Evolutionary conservation across 352 stramenopile genomes (phyloP), one percentile per base, ranked within the genome.

Genomic region (Pythium grandisporangium): DNA sequence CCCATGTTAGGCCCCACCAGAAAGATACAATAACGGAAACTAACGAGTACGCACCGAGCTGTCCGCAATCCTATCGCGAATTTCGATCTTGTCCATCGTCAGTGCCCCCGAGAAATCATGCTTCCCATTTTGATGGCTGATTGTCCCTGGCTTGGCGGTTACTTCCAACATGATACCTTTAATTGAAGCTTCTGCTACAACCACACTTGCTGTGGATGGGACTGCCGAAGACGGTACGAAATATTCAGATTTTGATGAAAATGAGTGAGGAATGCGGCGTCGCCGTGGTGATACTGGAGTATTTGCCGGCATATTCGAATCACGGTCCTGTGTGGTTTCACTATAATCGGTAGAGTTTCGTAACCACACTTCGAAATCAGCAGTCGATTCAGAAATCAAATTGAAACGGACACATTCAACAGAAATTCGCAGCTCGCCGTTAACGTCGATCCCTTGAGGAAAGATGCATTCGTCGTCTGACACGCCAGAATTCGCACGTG

Each of bases 281-380:
- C 37, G 29, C 5, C 52, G 45, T 19, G 52, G 52, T 26, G 52
- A 61, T 2, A 29, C 42, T 12, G 45, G 45, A 11, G 30, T 52
- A 12, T 20, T 32, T 30, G 12, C 39, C 2, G 27, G 13, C n/a
- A 26, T 17, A 45, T 20, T 45, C 4, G 10, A 22, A 12, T 59
- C 51, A 21, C 51, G 44, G 38, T 30, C 34, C n/a, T 12, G 3
- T 21, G 44, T 29, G 16, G 25, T n/a, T 30, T 59, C 51, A 13
- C 32, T 20, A 8, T 34, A 13, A 8, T 59, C 51, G 29, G 52
- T 50, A 3, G 51, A 50, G 7, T 32, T 24, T 38, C 47, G 48
- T 21, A 59, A 20, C 51, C 51, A 59, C 13, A 19, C 26, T 14
- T 59, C 51, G 30, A 59, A 59, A 1, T 59, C 51, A 10, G 32